Conservation (phyloP, 1,284 basidiomycete species). For the Apiotrichum veenhuisii region DNA sequence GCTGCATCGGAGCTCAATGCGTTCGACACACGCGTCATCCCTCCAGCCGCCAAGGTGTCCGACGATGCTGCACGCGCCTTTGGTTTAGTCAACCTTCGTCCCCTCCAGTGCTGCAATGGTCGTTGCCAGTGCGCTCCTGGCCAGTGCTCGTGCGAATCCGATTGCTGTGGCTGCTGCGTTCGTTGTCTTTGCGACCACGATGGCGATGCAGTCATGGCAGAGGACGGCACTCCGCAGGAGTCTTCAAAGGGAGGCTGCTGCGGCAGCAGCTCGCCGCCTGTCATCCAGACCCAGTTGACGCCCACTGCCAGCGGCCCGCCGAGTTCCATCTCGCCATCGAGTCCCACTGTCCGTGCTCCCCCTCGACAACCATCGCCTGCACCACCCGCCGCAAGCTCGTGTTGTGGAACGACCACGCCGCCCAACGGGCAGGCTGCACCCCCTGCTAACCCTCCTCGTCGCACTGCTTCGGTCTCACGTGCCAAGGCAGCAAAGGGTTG, state of each 20-base stretch:
- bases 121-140: slow-evolving; percentile 48
- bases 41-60: slow-evolving; percentile 31
- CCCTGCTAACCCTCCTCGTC: neutral
- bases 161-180: slow-evolving; percentile 50
- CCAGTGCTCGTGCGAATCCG: slow-evolving; percentile 45
- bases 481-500: slow-evolving; percentile 20
- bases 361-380: slow-evolving; percentile 7
- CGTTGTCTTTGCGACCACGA: slow-evolving; percentile 44
- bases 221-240: slow-evolving; percentile 5
- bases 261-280: slow-evolving; percentile 2
- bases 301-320: neutral
- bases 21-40: slow-evolving; percentile 39
- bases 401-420: slow-evolving; percentile 4
- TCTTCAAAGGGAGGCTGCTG: slow-evolving; percentile 6
- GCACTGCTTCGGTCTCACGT: slow-evolving; percentile 19
- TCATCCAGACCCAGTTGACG: neutral
- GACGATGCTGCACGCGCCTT: slow-evolving; percentile 38
- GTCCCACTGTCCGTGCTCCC: neutral
- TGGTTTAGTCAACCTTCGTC: slow-evolving; percentile 44
- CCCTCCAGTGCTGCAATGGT: slow-evolving; percentile 50
- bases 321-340: slow-evolving; percentile 2
- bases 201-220: slow-evolving; percentile 25
- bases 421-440: slow-evolving; percentile 6
- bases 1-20: slow-evolving; percentile 27
- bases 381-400: neutral